Evolutionary conservation across 768 basidiomycete species (phyloP).

Genomic region (Tylopilus subfusipes): DNA sequence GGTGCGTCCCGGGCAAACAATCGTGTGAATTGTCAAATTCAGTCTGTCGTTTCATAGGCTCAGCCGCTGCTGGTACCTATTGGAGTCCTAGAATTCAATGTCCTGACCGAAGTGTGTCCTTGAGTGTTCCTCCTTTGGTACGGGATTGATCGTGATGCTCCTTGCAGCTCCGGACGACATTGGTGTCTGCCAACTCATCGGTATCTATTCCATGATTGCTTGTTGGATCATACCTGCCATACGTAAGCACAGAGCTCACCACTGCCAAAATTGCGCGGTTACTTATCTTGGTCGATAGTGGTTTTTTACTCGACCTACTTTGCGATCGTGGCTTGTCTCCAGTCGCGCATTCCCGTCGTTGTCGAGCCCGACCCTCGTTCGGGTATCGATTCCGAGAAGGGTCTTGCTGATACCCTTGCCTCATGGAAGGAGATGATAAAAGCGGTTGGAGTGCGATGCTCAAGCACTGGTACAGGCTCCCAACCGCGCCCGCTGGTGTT

Average conservation of each 20-base stretch:
- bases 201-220: constrained; percentile 45
- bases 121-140: neutral
- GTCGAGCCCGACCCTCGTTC: constrained; percentile 10
- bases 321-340: constrained; percentile 35
- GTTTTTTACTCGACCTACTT: constrained; percentile 43
- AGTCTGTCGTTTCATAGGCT: constrained; percentile 29
- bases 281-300: constrained; percentile 32
- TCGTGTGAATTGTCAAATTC: neutral
- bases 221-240: constrained; percentile 54
- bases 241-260: constrained; percentile 35
- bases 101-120: constrained; percentile 37
- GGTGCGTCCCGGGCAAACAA: constrained; percentile 32
- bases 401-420: constrained; percentile 4
- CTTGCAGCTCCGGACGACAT: constrained; percentile 37
- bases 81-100: constrained; percentile 45
- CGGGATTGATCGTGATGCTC: neutral
- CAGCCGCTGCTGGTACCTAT: constrained; percentile 40
- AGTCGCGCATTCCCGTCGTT: constrained; percentile 25
- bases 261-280: neutral
- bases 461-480: neutral
- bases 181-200: constrained; percentile 46
- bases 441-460: neutral
- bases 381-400: constrained; percentile 20
- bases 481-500: constrained; percentile 4
- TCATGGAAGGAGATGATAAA: constrained; percentile 3